Evolutionary conservation across 352 stramenopile species (phyloP), one percentile per base, ranked within the genome.

Genomic region (Phytophthora europaea): DNA sequence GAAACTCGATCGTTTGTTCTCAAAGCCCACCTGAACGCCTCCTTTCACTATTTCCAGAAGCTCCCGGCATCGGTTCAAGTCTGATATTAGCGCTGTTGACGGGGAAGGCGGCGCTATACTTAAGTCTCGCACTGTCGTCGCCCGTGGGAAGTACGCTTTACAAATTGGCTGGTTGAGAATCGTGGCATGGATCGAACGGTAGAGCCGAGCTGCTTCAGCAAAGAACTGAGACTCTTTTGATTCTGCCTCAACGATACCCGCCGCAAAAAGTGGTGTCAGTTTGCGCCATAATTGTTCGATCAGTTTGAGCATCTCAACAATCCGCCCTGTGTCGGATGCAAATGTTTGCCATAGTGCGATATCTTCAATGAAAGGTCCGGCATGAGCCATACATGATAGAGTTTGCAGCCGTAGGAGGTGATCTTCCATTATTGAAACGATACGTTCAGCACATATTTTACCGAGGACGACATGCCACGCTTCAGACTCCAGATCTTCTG

Each of bases 341-440:
- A 91, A 94, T 6, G 63, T 28, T 57, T 88, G 64, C 85, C 85
- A 94, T 16, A 73, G 48, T 1, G 62, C 56, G 6, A 93, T 92
- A 7, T 84, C 71, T 2, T 73, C 36, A 0, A 73, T 63, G 52
- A 94, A 93, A 0, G 85, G 75, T 0, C 72, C 60, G 0, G 81
- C 80, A 50, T 91, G 79, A 2, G 64, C 61, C 61, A 91, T 77
- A 28, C 75, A 88, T 0, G 84, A 80, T 7, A 93, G 64, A 1
- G 76, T 71, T 60, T 92, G 84, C 10, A 93, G 64, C 0, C 82
- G 70, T 53, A 86, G 52, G 3, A 87, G 69, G 57, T 93, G 88
- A 15, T 95, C 89, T 26, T 94, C 83, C 6, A 89, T 66, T 7
- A 94, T 56, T 34, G 74, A 61, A 28, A 87, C 66, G 18, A 92